These are phyloP conservation scores for Fusarium kyushuense DNA, from an alignment of 2,329 filamentous ascomycete species.

Conservation along the genomic window DNA sequence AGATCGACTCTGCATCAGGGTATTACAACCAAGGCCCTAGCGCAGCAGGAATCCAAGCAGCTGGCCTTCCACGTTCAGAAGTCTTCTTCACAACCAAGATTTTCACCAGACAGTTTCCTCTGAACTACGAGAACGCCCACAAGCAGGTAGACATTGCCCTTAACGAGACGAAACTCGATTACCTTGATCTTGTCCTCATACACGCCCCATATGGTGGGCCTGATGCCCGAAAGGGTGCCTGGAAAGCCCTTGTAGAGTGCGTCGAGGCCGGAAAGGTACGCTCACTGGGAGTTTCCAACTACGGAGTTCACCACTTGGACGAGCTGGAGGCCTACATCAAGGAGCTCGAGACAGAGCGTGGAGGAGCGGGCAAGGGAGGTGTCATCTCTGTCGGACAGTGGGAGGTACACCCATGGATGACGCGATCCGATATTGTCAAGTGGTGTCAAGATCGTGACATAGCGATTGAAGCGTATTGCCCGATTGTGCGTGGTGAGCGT, in stretches of 20 bases:
- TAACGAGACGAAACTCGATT: conserved; percentile 70
- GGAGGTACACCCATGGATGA: conserved; percentile 91
- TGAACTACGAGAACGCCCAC: conserved; percentile 73
- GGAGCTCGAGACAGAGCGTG: conserved; percentile 71
- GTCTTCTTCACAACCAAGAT: conserved; percentile 70
- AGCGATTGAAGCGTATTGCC: conserved; percentile 72
- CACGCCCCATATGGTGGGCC: conserved; percentile 71
- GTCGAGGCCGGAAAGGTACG: conserved; percentile 72
- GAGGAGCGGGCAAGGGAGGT: conserved; percentile 73
- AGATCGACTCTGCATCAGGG: conserved; percentile 66
- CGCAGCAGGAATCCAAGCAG: conserved; percentile 59
- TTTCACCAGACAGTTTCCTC: conserved; percentile 53
- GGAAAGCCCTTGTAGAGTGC: conserved; percentile 72
- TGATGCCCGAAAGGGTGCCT: conserved; percentile 67
- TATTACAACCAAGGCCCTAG: conserved; percentile 65
- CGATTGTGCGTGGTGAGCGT: conserved; percentile 75
- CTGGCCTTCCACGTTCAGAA: conserved; percentile 59
- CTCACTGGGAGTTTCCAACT: conserved; percentile 74
- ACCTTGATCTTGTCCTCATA: conserved; percentile 75
- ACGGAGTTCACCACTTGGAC: conserved; percentile 71
- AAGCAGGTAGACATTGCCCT: conserved; percentile 73
- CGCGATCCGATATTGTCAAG: conserved; percentile 79
- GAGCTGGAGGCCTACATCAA: conserved; percentile 70
- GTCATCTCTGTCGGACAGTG: conserved; percentile 87
- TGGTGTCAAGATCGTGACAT: conserved; percentile 78